Percentiles rank a stretch among this genome's conserved stretches.
These are phyloP conservation scores for Fermentozyma sake DNA, from an alignment of 1,139 yeast species.

Conservation along the genomic window DNA sequence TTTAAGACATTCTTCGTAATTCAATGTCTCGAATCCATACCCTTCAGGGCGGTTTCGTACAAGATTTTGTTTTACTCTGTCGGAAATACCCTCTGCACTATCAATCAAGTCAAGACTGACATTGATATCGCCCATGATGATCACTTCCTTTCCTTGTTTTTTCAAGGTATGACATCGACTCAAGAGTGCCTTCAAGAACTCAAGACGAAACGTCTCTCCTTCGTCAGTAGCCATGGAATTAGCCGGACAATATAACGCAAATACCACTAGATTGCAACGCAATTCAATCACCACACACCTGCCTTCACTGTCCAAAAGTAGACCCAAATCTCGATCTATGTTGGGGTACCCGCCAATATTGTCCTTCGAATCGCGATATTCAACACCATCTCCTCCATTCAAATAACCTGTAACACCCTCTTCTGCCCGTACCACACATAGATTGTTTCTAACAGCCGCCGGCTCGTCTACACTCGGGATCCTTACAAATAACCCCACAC, in stretches of 20 bases:
- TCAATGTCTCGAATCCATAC: slow-evolving; percentile 37
- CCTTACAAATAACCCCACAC: slow-evolving; percentile 82
- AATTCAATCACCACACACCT: slow-evolving; percentile 74
- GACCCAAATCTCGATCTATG: slow-evolving; percentile 33
- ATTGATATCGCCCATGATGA: slow-evolving; percentile 86
- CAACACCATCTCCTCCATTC: slow-evolving; percentile 5
- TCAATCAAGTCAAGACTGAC: slow-evolving; percentile 77
- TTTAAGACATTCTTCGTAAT: slow-evolving; percentile 31
- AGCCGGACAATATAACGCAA: slow-evolving; percentile 90
- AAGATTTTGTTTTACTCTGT: slow-evolving; percentile 24
- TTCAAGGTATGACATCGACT: slow-evolving; percentile 54
- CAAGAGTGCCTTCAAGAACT: slow-evolving; percentile 56
- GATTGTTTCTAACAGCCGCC: slow-evolving; percentile 22
- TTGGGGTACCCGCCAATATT: slow-evolving; percentile 74
- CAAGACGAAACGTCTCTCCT: slow-evolving; percentile 58
- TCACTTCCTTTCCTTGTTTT: slow-evolving; percentile 55
- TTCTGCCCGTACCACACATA: slow-evolving; percentile 69
- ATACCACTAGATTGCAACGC: slow-evolving; percentile 55
- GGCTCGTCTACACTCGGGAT: slow-evolving; percentile 40
- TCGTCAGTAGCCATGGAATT: slow-evolving; percentile 70
- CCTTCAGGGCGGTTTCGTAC: slow-evolving; percentile 13
- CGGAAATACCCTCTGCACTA: slow-evolving; percentile 65
- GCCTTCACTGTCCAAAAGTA: slow-evolving; percentile 75
- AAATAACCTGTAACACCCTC: slow-evolving; percentile 85
- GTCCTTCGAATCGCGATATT: slow-evolving; percentile 18